Conservation (phyloP, 2,329 filamentous ascomycete species). For the Trichoderma asperellum region DNA sequence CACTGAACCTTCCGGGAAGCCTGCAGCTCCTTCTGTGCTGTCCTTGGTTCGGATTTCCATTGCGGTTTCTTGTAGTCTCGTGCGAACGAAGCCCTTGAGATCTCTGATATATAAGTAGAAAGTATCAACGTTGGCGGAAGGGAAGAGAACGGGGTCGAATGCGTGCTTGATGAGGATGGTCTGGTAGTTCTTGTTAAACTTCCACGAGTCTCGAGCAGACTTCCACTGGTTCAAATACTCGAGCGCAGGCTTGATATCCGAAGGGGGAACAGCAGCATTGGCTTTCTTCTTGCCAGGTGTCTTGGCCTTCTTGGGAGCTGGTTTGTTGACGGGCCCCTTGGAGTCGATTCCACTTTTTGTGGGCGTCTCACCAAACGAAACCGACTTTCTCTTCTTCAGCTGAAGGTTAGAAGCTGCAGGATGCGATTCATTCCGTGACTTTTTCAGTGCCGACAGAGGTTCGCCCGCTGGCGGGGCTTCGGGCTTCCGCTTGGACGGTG, state of each 20-base stretch:
- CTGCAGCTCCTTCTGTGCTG: constrained; percentile 53
- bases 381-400: constrained; percentile 51
- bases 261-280: constrained; percentile 42
- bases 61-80: constrained; percentile 69
- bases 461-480: constrained; percentile 41
- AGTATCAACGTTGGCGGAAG: constrained; percentile 67
- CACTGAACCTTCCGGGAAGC: constrained; percentile 55
- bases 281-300: constrained; percentile 47
- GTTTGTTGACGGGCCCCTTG: constrained; percentile 39
- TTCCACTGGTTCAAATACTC: constrained; percentile 79
- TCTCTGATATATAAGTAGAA: constrained; percentile 80
- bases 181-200: constrained; percentile 95
- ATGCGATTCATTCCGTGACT: constrained; percentile 41
- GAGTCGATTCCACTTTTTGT: constrained; percentile 40
- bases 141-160: constrained; percentile 73
- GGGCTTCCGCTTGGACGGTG: constrained; percentile 45
- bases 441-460: constrained; percentile 42
- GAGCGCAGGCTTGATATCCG: constrained; percentile 66
- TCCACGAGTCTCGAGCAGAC: constrained; percentile 73
- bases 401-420: constrained; percentile 36
- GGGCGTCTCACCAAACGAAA: constrained; percentile 52
- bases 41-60: constrained; percentile 63
- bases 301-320: constrained; percentile 42
- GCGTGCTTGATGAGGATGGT: constrained; percentile 81
- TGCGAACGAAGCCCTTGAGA: constrained; percentile 73